Base-by-base conservation (phyloP, 2,329 filamentous ascomycete species). In the Didymella glomerata region DNA sequence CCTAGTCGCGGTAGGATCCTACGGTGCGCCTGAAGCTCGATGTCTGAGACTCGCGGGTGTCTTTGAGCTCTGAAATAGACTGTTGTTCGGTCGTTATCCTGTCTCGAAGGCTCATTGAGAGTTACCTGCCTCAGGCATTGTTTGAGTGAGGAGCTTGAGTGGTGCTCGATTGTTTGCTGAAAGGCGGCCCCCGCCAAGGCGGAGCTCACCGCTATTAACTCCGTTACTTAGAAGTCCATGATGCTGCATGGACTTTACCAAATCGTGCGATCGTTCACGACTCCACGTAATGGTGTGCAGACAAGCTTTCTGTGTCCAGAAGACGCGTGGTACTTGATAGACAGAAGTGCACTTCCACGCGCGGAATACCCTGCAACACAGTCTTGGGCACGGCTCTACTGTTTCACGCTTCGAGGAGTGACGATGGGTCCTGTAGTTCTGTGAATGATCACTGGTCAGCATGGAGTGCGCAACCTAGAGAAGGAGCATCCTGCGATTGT, bases 1-100 rank as follows among this genome's bases (percentile, higher is more conserved):
- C 56, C 46, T 58, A 49, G 18, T 45, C 46, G 46, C 48, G 49
- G 49, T 49, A 53, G 25, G 45, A 58, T 58, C 55, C 55, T 46
- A 49, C 49, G 32, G 55, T 45, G 48, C 55, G 49, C 56, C 56
- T 49, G 36, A 40, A 47, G 14, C 27, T 34, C 24, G 45, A 41
- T 54, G 56, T 58, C 56, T 58, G 49, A 58, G 45, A 58, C 49
- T 54, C 20, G 45, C 18, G 16, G 44, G 36, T 38, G 38, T 28
- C 50, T 50, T 49, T 40, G 40, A 46, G 38, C 38, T 24, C 3
- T 48, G 18, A 22, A 58, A 30, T 25, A 38, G 22, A 34, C 30
- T 40, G 30, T 32, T 14, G 20, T 27, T 20, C 9, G 24, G 36
- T 34, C n/a, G 7, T 18, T 24, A 10, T 32, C 18, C 32, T 45